Conservation (phyloP, 2,329 filamentous ascomycete species). For the Pezicula carpinea region DNA sequence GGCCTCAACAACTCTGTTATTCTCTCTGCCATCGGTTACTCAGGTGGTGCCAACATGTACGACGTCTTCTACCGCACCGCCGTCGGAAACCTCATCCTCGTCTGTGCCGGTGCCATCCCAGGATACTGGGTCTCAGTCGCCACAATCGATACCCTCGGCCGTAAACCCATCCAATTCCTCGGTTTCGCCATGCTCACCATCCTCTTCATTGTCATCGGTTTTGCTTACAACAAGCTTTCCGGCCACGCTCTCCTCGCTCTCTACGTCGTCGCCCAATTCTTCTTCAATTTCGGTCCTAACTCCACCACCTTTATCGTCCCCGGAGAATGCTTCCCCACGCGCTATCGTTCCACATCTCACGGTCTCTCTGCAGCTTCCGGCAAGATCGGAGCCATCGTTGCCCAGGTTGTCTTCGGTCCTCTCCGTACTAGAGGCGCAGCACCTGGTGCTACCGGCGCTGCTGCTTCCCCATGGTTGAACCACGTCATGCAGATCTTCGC, state of each 20-base stretch:
- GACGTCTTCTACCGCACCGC: slow-evolving; percentile 67
- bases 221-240: slow-evolving; percentile 39
- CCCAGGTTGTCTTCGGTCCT: slow-evolving; percentile 48
- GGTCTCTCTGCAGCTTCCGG: slow-evolving; percentile 28
- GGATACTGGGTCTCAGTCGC: slow-evolving; percentile 75
- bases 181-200: slow-evolving; percentile 57
- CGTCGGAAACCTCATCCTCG: slow-evolving; percentile 70
- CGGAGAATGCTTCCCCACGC: slow-evolving; percentile 28
- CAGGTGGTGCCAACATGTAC: slow-evolving; percentile 58
- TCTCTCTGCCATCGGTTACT: slow-evolving; percentile 66
- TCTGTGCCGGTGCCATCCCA: slow-evolving; percentile 73
- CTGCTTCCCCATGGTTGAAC: slow-evolving; percentile 53
- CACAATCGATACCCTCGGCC: slow-evolving; percentile 67
- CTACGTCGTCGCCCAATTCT: slow-evolving; percentile 59
- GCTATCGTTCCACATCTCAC: slow-evolving; percentile 26
- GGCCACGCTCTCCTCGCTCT: slow-evolving; percentile 48
- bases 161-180: slow-evolving; percentile 67
- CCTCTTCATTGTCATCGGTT: slow-evolving; percentile 45
- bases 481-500: slow-evolving; percentile 76
- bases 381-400: slow-evolving; percentile 27
- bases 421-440: slow-evolving; percentile 38
- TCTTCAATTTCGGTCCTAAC: slow-evolving; percentile 53
- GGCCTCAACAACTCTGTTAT: slow-evolving; percentile 71
- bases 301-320: slow-evolving; percentile 29
- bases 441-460: not conserved